Percentiles rank a stretch among this genome's conserved stretches.
Evolutionary conservation across 805 yeast species (phyloP).

Genomic region (Saturnispora ahearnii): DNA sequence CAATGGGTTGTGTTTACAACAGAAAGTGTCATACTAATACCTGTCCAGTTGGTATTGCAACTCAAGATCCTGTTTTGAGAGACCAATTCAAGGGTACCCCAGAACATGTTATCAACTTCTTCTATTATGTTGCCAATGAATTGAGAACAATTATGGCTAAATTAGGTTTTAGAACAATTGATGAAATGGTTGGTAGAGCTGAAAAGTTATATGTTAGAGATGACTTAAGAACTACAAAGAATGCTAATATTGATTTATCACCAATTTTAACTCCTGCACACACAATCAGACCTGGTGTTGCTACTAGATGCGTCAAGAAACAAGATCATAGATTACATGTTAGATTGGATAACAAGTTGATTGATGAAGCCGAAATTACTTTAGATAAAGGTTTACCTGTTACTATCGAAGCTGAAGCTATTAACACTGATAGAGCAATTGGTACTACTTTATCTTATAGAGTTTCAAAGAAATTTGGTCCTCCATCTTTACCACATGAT

Average conservation of each 20-base stretch:
- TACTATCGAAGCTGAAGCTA: slow-evolving; percentile 84
- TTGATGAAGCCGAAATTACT: slow-evolving; percentile 94
- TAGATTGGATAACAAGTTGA: slow-evolving; percentile 88
- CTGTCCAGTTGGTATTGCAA: slow-evolving; percentile 98
- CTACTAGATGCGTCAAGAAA: slow-evolving; percentile 83
- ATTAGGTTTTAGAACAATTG: slow-evolving; percentile 89
- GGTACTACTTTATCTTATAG: slow-evolving; percentile 94
- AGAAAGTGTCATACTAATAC: slow-evolving; percentile 89
- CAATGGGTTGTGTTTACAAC: slow-evolving; percentile 97
- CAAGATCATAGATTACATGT: slow-evolving; percentile 92
- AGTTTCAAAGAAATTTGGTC: slow-evolving; percentile 89
- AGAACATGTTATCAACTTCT: slow-evolving; percentile 96
- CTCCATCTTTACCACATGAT: slow-evolving; percentile 87
- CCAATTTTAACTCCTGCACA: slow-evolving; percentile 97
- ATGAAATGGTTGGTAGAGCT: slow-evolving; percentile 97
- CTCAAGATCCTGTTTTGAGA: slow-evolving; percentile 92
- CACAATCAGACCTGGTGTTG: slow-evolving; percentile 91
- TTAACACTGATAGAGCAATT: slow-evolving; percentile 92
- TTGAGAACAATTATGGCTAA: slow-evolving; percentile 88
- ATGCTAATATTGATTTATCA: slow-evolving; percentile 80
- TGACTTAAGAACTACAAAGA: slow-evolving; percentile 78
- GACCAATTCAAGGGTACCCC: slow-evolving; percentile 93
- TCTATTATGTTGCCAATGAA: slow-evolving; percentile 90
- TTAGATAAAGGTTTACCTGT: slow-evolving; percentile 94
- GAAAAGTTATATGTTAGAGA: slow-evolving; percentile 83